phyloP scores from a whole-genome alignment of 768 basidiomycete species.

The Vishniacozyma victoriae region DNA sequence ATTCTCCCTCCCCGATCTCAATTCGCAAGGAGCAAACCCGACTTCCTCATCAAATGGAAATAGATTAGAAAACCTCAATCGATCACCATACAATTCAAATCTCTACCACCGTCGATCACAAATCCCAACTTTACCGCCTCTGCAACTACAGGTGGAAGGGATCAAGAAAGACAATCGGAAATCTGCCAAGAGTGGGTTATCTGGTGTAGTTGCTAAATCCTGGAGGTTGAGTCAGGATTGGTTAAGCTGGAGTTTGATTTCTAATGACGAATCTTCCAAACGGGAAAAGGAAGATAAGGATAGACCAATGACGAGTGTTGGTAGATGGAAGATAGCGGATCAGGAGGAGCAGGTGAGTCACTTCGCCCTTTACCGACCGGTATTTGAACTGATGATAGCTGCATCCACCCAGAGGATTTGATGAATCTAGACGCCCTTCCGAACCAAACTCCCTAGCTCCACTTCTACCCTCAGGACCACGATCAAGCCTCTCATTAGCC shows the following conservation, averaged over 20 bases:
- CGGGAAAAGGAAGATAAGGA: not conserved
- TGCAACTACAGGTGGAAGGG: too few species aligned
- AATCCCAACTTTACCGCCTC: too few species aligned
- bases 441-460: conserved; percentile 7
- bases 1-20: conserved; percentile 13
- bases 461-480: not conserved
- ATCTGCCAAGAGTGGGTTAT: not conserved
- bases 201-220: not conserved
- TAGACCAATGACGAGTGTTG: too few species aligned
- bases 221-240: not conserved
- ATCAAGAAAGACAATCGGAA: not conserved
- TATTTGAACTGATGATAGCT: not conserved
- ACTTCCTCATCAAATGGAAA: too few species aligned
- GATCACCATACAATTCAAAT: too few species aligned
- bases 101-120: too few species aligned
- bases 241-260: not conserved
- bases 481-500: not conserved
- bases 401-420: not conserved
- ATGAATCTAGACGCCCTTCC: conserved; percentile 7
- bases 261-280: not conserved
- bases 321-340: not conserved
- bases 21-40: too few species aligned
- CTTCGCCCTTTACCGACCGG: not conserved
- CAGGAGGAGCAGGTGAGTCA: not conserved
- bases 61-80: too few species aligned